A percentile compares a stretch with the other conserved stretches of the same genome.
Conservation (phyloP, 2,329 filamentous ascomycete genomes). For the Trichoderma sp. region DNA sequence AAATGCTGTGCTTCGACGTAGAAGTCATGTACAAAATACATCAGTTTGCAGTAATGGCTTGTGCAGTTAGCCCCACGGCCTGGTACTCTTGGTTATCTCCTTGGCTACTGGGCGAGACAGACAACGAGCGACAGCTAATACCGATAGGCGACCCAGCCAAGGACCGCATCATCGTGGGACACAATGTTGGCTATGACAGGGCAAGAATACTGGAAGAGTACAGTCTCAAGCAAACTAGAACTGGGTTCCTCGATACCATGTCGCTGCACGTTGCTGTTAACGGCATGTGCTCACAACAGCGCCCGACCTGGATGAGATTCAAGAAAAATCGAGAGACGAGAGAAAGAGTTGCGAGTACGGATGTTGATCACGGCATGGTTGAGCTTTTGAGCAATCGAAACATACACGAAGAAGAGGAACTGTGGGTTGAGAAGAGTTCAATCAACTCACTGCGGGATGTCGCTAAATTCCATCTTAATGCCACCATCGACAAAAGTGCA, state of each 20-base stretch:
- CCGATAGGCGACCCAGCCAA: slow-evolving; percentile 75
- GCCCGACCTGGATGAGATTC: slow-evolving; percentile 96
- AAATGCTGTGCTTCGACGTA: slow-evolving; percentile 87
- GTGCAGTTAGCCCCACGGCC: slow-evolving; percentile 79
- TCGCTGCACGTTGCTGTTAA: slow-evolving; percentile 96
- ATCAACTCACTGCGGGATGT: slow-evolving; percentile 94
- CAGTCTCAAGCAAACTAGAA: slow-evolving; percentile 73
- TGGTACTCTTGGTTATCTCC: slow-evolving; percentile 99
- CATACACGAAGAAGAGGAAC: slow-evolving; percentile 83
- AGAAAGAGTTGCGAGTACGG: slow-evolving; percentile 72
- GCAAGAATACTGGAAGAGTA: slow-evolving; percentile 90
- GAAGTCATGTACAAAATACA: slow-evolving; percentile 96
- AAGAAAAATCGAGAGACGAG: slow-evolving; percentile 83
- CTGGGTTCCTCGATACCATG: slow-evolving; percentile 94
- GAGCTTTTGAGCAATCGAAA: slow-evolving; percentile 65
- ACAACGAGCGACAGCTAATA: slow-evolving; percentile 75
- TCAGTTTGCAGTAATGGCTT: slow-evolving; percentile 94
- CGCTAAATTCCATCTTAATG: slow-evolving; percentile 90
- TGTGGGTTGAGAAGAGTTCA: slow-evolving; percentile 93
- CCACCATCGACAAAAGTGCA: slow-evolving; percentile 84
- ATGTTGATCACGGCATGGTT: slow-evolving; percentile 67
- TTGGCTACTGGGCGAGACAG: slow-evolving; percentile 82
- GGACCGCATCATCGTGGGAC: slow-evolving; percentile 79
- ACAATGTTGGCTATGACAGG: slow-evolving; percentile 94
- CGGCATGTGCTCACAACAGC: slow-evolving; percentile 95